These are phyloP conservation scores for Mentha longifolia DNA, from an alignment of 257 asterid species.

Conservation along the genomic window DNA sequence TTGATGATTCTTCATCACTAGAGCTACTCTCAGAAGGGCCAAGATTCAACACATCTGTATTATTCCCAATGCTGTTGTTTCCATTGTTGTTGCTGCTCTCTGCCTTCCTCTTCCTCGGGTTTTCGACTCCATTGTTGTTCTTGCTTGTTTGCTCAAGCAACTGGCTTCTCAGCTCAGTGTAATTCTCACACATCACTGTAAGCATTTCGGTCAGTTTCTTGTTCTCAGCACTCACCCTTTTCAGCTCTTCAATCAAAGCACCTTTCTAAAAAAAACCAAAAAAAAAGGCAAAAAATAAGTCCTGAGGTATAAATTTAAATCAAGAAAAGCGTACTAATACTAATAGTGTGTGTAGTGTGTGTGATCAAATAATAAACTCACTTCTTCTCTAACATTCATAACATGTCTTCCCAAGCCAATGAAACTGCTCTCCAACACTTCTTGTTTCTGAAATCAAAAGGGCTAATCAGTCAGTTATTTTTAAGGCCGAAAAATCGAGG, in stretches of 20 bases:
- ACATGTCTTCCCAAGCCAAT: slow-evolving; percentile 50
- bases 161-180: slow-evolving; percentile 59
- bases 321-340: background rate
- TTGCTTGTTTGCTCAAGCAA: slow-evolving; percentile 57
- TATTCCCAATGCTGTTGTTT: slow-evolving; percentile 21
- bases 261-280: slow-evolving; percentile 41
- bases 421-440: slow-evolving; percentile 53
- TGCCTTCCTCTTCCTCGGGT: slow-evolving; percentile 59
- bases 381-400: slow-evolving; percentile 57
- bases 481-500: background rate
- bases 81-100: slow-evolving; percentile 37
- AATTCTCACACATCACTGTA: slow-evolving; percentile 76
- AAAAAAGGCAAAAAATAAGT: too few species aligned
- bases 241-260: slow-evolving; percentile 76
- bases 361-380: slow-evolving; percentile 7
- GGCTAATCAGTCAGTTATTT: background rate
- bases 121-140: slow-evolving; percentile 32
- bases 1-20: slow-evolving; percentile 74
- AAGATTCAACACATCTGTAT: slow-evolving; percentile 27
- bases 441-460: slow-evolving; percentile 59
- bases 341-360: background rate
- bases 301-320: background rate
- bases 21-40: slow-evolving; percentile 77
- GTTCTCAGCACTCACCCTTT: slow-evolving; percentile 76
- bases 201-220: slow-evolving; percentile 73